Evolutionary conservation across 768 basidiomycete genomes (phyloP).

Genomic region (Kwoniella bestiolae): DNA sequence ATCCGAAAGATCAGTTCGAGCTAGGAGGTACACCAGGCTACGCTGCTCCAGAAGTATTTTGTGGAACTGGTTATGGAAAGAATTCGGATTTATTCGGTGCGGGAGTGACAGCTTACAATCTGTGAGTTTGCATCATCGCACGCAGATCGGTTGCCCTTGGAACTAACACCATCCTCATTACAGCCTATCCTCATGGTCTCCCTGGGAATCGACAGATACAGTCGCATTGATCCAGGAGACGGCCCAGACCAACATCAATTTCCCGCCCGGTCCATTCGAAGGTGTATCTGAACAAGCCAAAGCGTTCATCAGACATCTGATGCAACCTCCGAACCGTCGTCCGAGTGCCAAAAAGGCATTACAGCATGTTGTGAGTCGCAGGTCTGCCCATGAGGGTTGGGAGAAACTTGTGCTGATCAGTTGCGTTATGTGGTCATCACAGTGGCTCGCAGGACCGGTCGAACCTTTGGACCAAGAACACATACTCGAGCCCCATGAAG

Average conservation of each 20-base stretch:
- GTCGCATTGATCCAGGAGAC: constrained; percentile 34
- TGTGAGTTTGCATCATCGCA: constrained; percentile 29
- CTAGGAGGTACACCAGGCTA: constrained; percentile 42
- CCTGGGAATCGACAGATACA: constrained; percentile 35
- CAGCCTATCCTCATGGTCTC: constrained; percentile 39
- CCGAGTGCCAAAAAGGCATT: constrained; percentile 28
- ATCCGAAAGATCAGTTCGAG: constrained; percentile 30
- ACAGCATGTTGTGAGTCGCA: constrained; percentile 23
- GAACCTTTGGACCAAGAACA: constrained; percentile 4
- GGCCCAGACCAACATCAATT: constrained; percentile 19
- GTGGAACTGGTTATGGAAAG: constrained; percentile 37
- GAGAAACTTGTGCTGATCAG: background rate
- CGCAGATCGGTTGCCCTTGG: no score
- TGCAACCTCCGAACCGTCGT: constrained; percentile 23
- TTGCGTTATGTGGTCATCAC: background rate
- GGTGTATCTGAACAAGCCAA: constrained; percentile 39
- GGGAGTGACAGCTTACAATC: constrained; percentile 39
- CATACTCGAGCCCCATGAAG: constrained; percentile 9
- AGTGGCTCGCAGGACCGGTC: constrained; percentile 10
- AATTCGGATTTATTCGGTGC: constrained; percentile 43
- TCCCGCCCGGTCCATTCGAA: constrained; percentile 32
- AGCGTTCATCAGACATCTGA: constrained; percentile 20
- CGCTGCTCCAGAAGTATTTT: constrained; percentile 41
- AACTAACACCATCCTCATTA: background rate
- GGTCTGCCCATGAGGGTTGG: background rate